Base-by-base conservation (phyloP, 2,329 filamentous ascomycete species). In the Onygenales sp. region DNA sequence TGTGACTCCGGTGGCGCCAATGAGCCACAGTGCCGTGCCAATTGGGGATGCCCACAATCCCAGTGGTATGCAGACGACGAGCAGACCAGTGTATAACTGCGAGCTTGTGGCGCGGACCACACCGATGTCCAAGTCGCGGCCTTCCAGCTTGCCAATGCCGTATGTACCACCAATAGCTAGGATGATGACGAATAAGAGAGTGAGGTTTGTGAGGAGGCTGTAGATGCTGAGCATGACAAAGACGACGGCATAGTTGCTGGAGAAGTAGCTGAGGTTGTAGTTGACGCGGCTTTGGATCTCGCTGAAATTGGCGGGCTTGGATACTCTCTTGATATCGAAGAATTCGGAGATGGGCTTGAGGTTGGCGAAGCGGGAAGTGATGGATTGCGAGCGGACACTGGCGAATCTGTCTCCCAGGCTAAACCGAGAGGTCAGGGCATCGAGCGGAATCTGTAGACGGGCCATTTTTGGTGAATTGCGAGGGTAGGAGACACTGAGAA, bases 221-320 rank as follows among this genome's bases (percentile, higher is more conserved):
- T 98, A 98, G 74, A 98, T 86, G 77, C 87, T 88, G 67, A 98
- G 85, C 85, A 98, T 94, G 64, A 87, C 78, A 69, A 97, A 95
- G 63, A 97, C 82, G 59, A 87, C 86, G 62, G 87, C 86, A 81
- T 98, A 98, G 78, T 98, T 98, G 85, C 89, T 96, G 58, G 90
- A 94, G 79, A 95, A 98, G 77, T 97, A 87, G 70, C 87, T 84
- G 60, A 98, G 76, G 74, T 98, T 98, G 84, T 96, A 96, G 79
- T 94, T 95, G 75, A 95, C 85, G 60, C 92, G 84, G 63, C 86
- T 90, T 74, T 97, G 92, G 59, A 89, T 83, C 72, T 96, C 91
- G 60, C 77, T 77, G 65, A 97, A 96, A 76, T 94, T 94, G 67
- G 82, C 82, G 32, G 93, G 93, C 77, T 97, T 98, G 61, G 89